Conservation (phyloP, 2,329 filamentous ascomycete species). For the Fusarium sp. region DNA sequence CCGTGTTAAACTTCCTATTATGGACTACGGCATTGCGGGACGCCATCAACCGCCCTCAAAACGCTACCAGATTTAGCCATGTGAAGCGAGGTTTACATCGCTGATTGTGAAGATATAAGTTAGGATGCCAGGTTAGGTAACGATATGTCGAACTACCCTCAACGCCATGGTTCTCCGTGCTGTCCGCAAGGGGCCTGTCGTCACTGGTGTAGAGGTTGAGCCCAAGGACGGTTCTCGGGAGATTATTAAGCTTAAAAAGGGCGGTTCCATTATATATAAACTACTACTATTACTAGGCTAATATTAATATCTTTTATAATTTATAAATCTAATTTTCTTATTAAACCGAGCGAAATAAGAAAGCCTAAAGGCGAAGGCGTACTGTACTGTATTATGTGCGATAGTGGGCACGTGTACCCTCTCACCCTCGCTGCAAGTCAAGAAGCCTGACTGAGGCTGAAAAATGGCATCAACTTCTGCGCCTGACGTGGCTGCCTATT, state of each 20-base stretch:
- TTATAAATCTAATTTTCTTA: too few relatives aligned
- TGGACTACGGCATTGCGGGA: background rate
- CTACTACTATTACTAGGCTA: too few relatives aligned
- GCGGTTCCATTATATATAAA: too few relatives aligned
- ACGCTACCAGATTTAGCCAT: background rate
- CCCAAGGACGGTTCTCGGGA: constrained; percentile 61
- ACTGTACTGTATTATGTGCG: too few relatives aligned
- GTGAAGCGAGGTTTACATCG: background rate
- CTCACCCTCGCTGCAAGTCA: too few relatives aligned
- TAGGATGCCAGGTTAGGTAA: too few relatives aligned
- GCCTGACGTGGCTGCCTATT: background rate
- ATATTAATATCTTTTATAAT: too few relatives aligned
- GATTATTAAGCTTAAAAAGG: constrained; percentile 67
- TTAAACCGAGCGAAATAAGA: too few relatives aligned
- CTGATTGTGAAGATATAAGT: too few relatives aligned
- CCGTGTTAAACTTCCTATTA: background rate
- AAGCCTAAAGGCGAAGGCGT: too few relatives aligned
- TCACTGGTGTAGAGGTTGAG: constrained; percentile 74
- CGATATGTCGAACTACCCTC: too few relatives aligned
- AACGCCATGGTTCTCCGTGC: constrained; percentile 73
- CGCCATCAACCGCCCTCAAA: background rate
- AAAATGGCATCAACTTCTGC: background rate
- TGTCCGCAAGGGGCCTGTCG: constrained; percentile 69
- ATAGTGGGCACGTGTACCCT: too few relatives aligned
- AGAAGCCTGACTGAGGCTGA: background rate